Percentiles rank a stretch among this genome's conserved stretches.
phyloP scores from a whole-genome alignment of 352 stramenopile species.

The Achlya hypogyna region DNA sequence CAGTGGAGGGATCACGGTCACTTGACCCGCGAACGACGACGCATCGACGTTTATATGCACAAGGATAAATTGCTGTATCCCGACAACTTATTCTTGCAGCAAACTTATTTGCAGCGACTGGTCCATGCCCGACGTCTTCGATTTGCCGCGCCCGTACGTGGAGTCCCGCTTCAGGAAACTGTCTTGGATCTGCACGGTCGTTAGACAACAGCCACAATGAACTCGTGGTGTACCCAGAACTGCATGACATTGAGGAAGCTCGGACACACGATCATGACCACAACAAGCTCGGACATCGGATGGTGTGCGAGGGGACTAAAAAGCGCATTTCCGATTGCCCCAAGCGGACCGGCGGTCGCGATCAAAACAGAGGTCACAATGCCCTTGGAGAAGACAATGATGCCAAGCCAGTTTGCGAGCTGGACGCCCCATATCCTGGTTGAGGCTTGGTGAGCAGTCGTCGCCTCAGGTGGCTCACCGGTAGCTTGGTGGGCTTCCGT shows the following conservation, averaged over 20 bases:
- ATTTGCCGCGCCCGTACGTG: constrained; percentile 27
- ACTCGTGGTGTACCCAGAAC: constrained; percentile 40
- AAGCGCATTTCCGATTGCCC: constrained; percentile 48
- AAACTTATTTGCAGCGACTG: constrained; percentile 59
- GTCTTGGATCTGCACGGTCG: constrained; percentile 40
- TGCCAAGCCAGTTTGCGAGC: constrained; percentile 48
- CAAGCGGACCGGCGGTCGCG: constrained; percentile 34
- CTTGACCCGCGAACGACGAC: neutral
- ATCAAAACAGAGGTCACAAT: constrained; percentile 72
- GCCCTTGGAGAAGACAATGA: constrained; percentile 72
- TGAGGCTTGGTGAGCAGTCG: neutral
- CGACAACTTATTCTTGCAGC: constrained; percentile 36
- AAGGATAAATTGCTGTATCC: neutral
- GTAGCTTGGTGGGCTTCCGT: constrained; percentile 61
- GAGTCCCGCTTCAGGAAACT: constrained; percentile 76
- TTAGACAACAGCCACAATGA: neutral
- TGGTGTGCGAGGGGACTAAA: constrained; percentile 51
- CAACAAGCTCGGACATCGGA: constrained; percentile 55
- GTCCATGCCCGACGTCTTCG: constrained; percentile 53
- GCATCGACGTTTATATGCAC: neutral
- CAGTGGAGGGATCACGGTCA: no score
- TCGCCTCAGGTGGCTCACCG: constrained; percentile 17
- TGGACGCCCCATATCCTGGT: constrained; percentile 48
- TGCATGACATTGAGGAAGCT: constrained; percentile 78
- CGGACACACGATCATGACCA: constrained; percentile 77